Conservation (phyloP, 257 asterid genomes). For the Ocimum tenuiflorum region DNA sequence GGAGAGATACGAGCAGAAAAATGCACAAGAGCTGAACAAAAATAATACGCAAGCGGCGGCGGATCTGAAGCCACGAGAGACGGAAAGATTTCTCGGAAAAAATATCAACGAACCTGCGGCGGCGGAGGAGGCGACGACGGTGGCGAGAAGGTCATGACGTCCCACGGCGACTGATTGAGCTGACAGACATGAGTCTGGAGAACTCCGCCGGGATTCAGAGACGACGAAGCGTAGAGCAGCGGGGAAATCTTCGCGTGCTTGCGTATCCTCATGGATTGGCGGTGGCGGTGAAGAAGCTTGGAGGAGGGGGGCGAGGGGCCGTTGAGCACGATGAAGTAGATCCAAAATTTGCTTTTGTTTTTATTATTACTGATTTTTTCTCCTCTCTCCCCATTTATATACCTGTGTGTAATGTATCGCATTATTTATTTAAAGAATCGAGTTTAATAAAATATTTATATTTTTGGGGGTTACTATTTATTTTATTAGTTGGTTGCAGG, state of each 20-base stretch:
- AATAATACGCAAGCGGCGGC: background rate
- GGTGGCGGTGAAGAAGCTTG: background rate
- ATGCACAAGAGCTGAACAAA: slow-evolving; percentile 10
- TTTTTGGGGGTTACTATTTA: background rate
- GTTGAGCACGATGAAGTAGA: slow-evolving; percentile 32
- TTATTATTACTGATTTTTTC: slow-evolving; percentile 1
- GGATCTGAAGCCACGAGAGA: slow-evolving; percentile 24
- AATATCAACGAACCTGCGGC: slow-evolving; percentile 31
- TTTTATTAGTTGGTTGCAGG: slow-evolving; percentile 10
- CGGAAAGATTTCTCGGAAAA: background rate
- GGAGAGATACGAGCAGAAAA: slow-evolving; percentile 8
- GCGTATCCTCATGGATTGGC: slow-evolving; percentile 46
- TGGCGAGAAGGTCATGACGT: slow-evolving; percentile 49
- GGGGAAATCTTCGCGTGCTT: slow-evolving; percentile 42
- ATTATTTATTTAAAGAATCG: background rate
- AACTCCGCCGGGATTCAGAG: slow-evolving; percentile 6
- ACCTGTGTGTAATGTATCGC: background rate
- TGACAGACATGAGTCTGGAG: slow-evolving; percentile 35
- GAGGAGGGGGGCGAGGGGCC: slow-evolving; percentile 5
- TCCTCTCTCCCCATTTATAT: background rate
- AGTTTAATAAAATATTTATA: background rate
- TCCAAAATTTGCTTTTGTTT: slow-evolving; percentile 25
- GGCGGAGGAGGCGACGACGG: slow-evolving; percentile 37
- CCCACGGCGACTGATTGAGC: slow-evolving; percentile 74
- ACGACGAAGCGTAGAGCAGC: slow-evolving; percentile 25